These are phyloP conservation scores for Arthrocladium fulminans DNA, from an alignment of 2,329 filamentous ascomycete species.

Conservation along the genomic window DNA sequence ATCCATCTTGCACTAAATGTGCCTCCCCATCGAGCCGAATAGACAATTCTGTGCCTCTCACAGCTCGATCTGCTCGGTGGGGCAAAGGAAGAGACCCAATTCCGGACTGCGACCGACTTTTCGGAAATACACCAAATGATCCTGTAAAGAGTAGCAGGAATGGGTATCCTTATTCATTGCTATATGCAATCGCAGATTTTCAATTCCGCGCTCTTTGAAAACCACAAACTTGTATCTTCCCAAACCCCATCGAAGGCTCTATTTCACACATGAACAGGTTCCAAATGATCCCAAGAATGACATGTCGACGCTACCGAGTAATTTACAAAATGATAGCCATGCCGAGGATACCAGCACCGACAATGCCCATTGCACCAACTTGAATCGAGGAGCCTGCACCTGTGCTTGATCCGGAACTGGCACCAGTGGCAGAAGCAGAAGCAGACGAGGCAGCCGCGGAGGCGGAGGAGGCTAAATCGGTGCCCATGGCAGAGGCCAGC, in stretches of 20 bases:
- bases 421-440: background rate
- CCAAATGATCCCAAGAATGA: background rate
- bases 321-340: constrained; percentile 7
- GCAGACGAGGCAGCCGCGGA: background rate
- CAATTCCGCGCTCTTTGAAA: background rate
- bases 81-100: too few species aligned
- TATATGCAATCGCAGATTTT: background rate
- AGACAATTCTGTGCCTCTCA: too few species aligned
- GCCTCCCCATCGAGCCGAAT: too few species aligned
- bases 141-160: too few species aligned
- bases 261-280: background rate
- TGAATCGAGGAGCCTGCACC: background rate
- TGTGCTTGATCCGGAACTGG: background rate
- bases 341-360: constrained; percentile 5
- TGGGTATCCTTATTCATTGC: too few species aligned
- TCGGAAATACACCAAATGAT: too few species aligned
- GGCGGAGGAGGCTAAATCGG: background rate
- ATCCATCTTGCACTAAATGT: too few species aligned
- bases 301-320: too few species aligned
- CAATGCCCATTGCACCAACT: background rate
- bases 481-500: background rate
- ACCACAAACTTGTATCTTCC: background rate
- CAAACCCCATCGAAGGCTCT: background rate
- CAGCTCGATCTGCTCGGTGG: too few species aligned
- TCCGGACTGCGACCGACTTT: too few species aligned